Evolutionary conservation across 306 rosid species (phyloP).

Genomic region (Castanopsis chinensis): DNA sequence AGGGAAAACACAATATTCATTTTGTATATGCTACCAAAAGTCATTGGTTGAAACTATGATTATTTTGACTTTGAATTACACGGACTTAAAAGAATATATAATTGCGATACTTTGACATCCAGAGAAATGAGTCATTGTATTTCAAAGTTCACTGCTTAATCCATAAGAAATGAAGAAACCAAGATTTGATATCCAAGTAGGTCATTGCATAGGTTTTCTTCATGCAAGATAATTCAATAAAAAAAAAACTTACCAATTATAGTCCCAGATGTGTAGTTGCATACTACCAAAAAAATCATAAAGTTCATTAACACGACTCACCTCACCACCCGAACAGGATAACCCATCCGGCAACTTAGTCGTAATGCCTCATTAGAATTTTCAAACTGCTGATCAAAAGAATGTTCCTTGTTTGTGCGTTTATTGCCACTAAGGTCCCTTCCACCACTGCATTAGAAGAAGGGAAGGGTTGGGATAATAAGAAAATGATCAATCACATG

Average conservation of each 20-base stretch:
- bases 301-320: slow-evolving; percentile 4
- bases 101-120: neutral
- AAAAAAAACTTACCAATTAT: neutral
- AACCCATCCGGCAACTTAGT: slow-evolving; percentile 62
- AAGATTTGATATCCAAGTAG: neutral
- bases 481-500: neutral
- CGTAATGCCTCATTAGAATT: slow-evolving; percentile 58
- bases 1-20: too few species aligned
- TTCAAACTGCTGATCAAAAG: slow-evolving; percentile 69
- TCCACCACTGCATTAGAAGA: slow-evolving; percentile 56
- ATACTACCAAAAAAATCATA: neutral
- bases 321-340: slow-evolving; percentile 90
- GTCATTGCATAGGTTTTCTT: neutral
- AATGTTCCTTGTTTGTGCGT: slow-evolving; percentile 54
- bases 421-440: slow-evolving; percentile 73
- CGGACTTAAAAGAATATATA: neutral
- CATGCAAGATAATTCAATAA: neutral
- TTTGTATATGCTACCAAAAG: neutral
- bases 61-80: neutral
- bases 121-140: neutral
- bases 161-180: neutral
- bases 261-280: neutral
- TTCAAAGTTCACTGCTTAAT: neutral
- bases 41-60: neutral
- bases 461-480: neutral